Base-by-base conservation (phyloP, 768 basidiomycete genomes). In the Lactarius quietus region DNA sequence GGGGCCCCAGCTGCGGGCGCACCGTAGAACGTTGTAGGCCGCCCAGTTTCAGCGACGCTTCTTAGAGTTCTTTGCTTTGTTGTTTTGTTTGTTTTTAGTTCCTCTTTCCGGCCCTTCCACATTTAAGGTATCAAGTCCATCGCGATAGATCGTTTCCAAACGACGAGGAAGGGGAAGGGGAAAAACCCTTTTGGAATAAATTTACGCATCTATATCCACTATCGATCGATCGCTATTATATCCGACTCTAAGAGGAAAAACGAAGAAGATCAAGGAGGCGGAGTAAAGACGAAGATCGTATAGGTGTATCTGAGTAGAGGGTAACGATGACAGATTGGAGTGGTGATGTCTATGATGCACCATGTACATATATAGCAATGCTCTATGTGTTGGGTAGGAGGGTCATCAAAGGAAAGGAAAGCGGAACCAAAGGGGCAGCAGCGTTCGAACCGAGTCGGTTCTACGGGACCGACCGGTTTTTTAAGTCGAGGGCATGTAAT, bases 341-440 rank as follows among this genome's bases (percentile, higher is more conserved):
- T 61, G 54, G 59, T 45, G 59, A 28, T 48, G 55, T 61, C 64
- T 65, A 65, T 29, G 35, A 51, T 39, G 26, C 57, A 59, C 36
- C 45, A 63, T 59, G 41, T 65, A 56, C 64, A 55, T 48, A 65
- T 59, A 41, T 65, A 61, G 33, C 52, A 31, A 33, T 54, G 53
- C 31, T 64, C 63, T 65, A 65, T 61, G 64, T 9, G 52, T 33
- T 54, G 31, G 29, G 28, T 53, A 17, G 52, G 26, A 17, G 52
- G 26, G 15, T 29, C n/a, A 45, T n/a, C 8, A 48, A 48, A 48
- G 12, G n/a, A 23, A 48, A 48, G 43, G 43, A 43, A 43, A 43
- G 43, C 20, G 9, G 7, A 10, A n/a, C 43, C n/a, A 45, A 45
- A 45, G n/a, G 23, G 14, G 12, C 23, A 51, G 15, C 12, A 51